These are phyloP conservation scores for Metarhizium humberi DNA, from an alignment of 2,329 filamentous ascomycete species.

Conservation along the genomic window DNA sequence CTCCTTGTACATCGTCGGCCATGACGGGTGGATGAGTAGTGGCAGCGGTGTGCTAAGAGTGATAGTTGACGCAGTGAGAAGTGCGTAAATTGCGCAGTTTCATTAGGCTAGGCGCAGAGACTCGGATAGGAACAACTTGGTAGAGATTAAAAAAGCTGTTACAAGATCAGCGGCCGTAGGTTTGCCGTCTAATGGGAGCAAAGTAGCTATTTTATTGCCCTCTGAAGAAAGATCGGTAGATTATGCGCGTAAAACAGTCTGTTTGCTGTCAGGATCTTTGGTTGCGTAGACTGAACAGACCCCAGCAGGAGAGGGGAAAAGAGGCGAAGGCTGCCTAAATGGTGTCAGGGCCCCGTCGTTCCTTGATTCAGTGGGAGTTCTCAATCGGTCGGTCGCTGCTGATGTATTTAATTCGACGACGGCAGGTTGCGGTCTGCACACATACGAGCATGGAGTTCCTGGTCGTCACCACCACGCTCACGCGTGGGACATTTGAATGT, in stretches of 20 bases:
- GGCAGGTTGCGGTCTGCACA: not conserved
- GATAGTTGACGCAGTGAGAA: not conserved
- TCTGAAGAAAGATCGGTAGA: not conserved
- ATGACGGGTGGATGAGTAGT: slow-evolving; percentile 18
- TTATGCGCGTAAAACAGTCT: not conserved
- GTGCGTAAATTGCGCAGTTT: not conserved
- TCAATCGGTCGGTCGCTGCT: not conserved
- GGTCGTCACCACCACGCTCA: not conserved
- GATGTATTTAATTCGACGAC: not conserved
- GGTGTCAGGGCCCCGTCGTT: not conserved
- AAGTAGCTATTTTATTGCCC: not conserved
- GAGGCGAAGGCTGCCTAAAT: not conserved
- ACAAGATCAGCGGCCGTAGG: not conserved
- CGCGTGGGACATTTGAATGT: not conserved
- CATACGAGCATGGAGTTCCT: not conserved
- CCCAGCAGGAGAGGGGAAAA: not conserved
- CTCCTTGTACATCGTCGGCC: slow-evolving; percentile 34
- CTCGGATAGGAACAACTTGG: not conserved
- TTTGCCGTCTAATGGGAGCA: not conserved
- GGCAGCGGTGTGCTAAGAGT: not conserved
- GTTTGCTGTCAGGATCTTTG: not conserved
- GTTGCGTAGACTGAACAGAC: not conserved
- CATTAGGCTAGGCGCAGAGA: not conserved
- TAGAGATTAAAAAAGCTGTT: not conserved
- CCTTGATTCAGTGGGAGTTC: too few relatives aligned